A percentile compares a stretch with the other conserved stretches of the same genome.
Evolutionary conservation across 306 rosid species (phyloP).

Genomic region (Castanospermum australe): DNA sequence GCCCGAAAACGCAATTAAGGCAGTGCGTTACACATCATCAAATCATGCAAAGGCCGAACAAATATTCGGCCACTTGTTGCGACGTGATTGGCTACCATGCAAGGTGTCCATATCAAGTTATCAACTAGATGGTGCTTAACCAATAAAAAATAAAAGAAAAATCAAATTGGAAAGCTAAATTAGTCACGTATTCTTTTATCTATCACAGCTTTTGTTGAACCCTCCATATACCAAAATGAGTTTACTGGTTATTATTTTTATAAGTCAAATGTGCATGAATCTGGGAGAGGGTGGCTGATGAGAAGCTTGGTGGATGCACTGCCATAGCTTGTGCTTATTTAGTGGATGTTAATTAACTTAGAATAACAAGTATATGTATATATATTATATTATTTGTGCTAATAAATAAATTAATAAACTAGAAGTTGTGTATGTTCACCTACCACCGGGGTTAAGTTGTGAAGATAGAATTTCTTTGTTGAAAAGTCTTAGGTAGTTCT

Average conservation of each 20-base stretch:
- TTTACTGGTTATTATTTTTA: not conserved
- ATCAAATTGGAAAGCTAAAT: not conserved
- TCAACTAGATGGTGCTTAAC: not conserved
- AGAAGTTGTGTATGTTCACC: too few relatives aligned
- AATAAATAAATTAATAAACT: too few relatives aligned
- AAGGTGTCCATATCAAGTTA: not conserved
- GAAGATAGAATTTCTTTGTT: too few relatives aligned
- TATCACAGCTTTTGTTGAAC: not conserved
- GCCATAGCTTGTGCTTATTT: not conserved
- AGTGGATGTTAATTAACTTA: too few relatives aligned
- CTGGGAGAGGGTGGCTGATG: not conserved
- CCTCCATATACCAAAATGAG: not conserved
- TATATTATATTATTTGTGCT: too few relatives aligned
- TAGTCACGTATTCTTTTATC: not conserved
- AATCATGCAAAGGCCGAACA: not conserved
- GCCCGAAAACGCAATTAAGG: constrained; percentile 14
- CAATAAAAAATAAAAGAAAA: too few relatives aligned
- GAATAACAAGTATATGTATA: too few relatives aligned
- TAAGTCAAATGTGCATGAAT: not conserved
- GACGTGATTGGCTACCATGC: not conserved
- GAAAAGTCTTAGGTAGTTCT: too few relatives aligned
- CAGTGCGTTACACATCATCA: not conserved
- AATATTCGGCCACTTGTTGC: not conserved
- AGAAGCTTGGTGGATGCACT: not conserved
- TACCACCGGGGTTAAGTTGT: too few relatives aligned